These are phyloP conservation scores for Diutina rugosa DNA, from an alignment of 1,139 yeast genomes.

Conservation along the genomic window DNA sequence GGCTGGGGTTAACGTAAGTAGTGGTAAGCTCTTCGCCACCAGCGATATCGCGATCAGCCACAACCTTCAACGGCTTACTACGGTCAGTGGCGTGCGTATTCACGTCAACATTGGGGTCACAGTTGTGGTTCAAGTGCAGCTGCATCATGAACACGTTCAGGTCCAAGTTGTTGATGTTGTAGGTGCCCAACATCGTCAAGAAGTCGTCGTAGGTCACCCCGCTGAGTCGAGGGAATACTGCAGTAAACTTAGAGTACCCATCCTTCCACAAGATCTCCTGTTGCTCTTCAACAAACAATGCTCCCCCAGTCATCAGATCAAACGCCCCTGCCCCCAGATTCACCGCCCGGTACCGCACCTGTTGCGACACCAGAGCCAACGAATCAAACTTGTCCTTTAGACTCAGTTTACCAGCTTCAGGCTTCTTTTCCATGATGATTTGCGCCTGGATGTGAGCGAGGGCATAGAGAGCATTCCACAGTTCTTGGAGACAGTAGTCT, in stretches of 20 bases:
- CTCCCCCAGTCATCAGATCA: conserved; percentile 37
- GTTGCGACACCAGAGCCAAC: conserved; percentile 64
- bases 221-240: conserved; percentile 27
- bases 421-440: conserved; percentile 28
- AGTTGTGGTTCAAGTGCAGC: conserved; percentile 65
- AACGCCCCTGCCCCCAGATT: conserved; percentile 47
- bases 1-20: conserved; percentile 58
- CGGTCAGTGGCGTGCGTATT: conserved; percentile 12
- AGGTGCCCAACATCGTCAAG: conserved; percentile 53
- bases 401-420: conserved; percentile 14
- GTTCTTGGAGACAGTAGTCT: conserved; percentile 48
- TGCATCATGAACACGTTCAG: conserved; percentile 49
- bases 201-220: conserved; percentile 40
- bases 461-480: conserved; percentile 62
- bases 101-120: conserved; percentile 59
- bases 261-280: conserved; percentile 49
- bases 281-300: conserved; percentile 38
- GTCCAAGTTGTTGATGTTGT: conserved; percentile 61
- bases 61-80: conserved; percentile 40
- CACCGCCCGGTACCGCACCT: conserved; percentile 45
- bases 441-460: conserved; percentile 46
- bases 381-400: conserved; percentile 23
- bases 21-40: conserved; percentile 60
- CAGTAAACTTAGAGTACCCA: conserved; percentile 37
- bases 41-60: conserved; percentile 44